phyloP scores from a whole-genome alignment of 768 basidiomycete genomes.

The Leccinum arenicola region DNA sequence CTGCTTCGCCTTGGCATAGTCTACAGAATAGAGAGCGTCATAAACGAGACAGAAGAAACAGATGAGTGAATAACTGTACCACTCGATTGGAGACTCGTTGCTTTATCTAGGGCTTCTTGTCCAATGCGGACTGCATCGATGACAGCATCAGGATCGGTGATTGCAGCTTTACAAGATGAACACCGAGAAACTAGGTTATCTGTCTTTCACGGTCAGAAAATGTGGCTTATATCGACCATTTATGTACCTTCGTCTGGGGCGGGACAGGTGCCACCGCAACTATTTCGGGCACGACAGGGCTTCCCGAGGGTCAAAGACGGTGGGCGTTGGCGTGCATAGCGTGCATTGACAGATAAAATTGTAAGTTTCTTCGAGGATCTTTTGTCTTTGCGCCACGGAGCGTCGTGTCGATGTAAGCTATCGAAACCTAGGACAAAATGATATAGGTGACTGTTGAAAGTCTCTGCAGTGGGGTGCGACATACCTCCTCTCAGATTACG shows the following conservation, averaged over 20 bases:
- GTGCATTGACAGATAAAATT: slow-evolving; percentile 71
- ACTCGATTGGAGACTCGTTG: slow-evolving; percentile 55
- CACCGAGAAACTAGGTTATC: slow-evolving; percentile 53
- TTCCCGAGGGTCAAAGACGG: slow-evolving; percentile 59
- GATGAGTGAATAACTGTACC: slow-evolving; percentile 37
- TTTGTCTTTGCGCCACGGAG: slow-evolving; percentile 53
- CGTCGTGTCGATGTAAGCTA: slow-evolving; percentile 84
- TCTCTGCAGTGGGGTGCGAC: background rate
- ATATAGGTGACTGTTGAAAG: background rate
- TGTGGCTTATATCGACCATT: background rate
- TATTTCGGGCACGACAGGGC: slow-evolving; percentile 64
- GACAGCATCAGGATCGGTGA: slow-evolving; percentile 49
- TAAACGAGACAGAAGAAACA: background rate
- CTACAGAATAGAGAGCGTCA: slow-evolving; percentile 32
- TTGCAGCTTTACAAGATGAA: slow-evolving; percentile 48
- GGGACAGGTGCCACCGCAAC: slow-evolving; percentile 64
- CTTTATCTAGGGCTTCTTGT: slow-evolving; percentile 74
- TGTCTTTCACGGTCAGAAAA: slow-evolving; percentile 20
- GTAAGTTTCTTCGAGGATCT: slow-evolving; percentile 67
- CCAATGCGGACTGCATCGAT: slow-evolving; percentile 66
- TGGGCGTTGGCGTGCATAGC: slow-evolving; percentile 42
- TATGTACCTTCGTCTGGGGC: slow-evolving; percentile 57
- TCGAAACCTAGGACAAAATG: slow-evolving; percentile 55
- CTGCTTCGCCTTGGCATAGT: slow-evolving; percentile 54
- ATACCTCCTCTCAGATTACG: slow-evolving; percentile 64